Evolutionary conservation across 2,329 filamentous ascomycete genomes (phyloP).

Genomic region (Pseudocercospora crystallina): DNA sequence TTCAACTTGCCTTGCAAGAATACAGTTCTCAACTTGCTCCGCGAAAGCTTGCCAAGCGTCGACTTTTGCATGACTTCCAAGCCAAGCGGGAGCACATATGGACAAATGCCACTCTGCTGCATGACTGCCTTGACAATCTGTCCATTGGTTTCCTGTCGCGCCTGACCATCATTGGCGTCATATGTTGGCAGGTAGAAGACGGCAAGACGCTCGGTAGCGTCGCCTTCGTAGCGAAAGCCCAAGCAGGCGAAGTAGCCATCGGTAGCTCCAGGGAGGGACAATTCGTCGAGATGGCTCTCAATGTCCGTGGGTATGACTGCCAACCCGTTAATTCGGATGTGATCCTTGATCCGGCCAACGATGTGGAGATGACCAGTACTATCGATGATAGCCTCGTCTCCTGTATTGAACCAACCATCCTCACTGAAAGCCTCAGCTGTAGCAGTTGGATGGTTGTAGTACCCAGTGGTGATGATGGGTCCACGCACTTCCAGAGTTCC

Average conservation of each 20-base stretch:
- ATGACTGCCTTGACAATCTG: background rate
- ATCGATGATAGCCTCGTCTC: slow-evolving; percentile 54
- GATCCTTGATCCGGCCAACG: slow-evolving; percentile 10
- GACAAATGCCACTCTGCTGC: slow-evolving; percentile 3
- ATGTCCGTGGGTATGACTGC: slow-evolving; percentile 3
- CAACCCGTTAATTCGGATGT: slow-evolving; percentile 8
- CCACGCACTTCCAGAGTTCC: slow-evolving; percentile 86
- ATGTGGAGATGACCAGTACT: background rate
- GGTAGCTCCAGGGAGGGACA: background rate
- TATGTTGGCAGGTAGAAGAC: slow-evolving; percentile 2
- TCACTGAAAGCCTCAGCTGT: slow-evolving; percentile 76
- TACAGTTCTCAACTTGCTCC: slow-evolving; percentile 13
- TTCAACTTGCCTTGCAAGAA: slow-evolving; percentile 9
- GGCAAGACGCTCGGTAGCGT: background rate
- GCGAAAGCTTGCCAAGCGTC: slow-evolving; percentile 22
- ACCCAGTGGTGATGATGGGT: slow-evolving; percentile 76
- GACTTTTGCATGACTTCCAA: slow-evolving; percentile 16
- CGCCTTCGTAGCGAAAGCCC: background rate
- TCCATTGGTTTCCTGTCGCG: background rate
- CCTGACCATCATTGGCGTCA: background rate
- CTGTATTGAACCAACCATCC: slow-evolving; percentile 96
- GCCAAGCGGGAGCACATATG: slow-evolving; percentile 5
- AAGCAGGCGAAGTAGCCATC: slow-evolving; percentile 1
- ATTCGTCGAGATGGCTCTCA: slow-evolving; percentile 3
- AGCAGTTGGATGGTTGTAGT: slow-evolving; percentile 87